Evolutionary conservation across 768 basidiomycete genomes (phyloP).

Genomic region (Rhodotorula diobovata): DNA sequence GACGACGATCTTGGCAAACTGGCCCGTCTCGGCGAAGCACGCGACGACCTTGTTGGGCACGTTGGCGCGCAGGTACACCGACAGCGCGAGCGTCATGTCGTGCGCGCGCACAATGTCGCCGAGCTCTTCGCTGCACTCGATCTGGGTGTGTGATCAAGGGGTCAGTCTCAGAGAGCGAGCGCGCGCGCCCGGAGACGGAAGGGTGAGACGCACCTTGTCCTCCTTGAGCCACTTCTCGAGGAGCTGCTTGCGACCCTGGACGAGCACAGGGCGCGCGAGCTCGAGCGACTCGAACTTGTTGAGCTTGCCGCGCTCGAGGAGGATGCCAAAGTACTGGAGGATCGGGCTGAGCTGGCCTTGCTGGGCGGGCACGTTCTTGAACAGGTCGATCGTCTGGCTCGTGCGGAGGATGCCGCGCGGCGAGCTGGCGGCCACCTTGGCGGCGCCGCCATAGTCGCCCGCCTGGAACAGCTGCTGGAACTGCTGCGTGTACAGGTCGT

Average conservation of each 20-base stretch:
- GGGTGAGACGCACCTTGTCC: conserved; percentile 67
- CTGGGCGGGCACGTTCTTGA: conserved; percentile 89
- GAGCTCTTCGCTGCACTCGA: conserved; percentile 96
- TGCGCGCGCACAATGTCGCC: conserved; percentile 91
- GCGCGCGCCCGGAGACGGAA: background rate
- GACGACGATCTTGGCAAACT: conserved; percentile 94
- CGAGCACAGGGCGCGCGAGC: conserved; percentile 88
- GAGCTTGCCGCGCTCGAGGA: conserved; percentile 96
- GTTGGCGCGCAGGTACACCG: conserved; percentile 94
- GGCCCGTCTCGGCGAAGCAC: conserved; percentile 97
- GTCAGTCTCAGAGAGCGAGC: background rate
- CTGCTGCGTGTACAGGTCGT: conserved; percentile 90
- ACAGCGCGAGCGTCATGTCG: conserved; percentile 95
- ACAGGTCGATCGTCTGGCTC: conserved; percentile 88
- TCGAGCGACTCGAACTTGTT: conserved; percentile 95
- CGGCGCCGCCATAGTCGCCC: conserved; percentile 87
- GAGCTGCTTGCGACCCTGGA: conserved; percentile 92
- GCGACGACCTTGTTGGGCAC: conserved; percentile 93
- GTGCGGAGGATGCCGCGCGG: conserved; percentile 95
- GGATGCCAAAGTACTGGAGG: conserved; percentile 94
- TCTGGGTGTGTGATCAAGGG: conserved; percentile 52
- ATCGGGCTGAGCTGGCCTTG: conserved; percentile 90
- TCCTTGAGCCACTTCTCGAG: conserved; percentile 99
- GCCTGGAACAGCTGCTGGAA: conserved; percentile 84
- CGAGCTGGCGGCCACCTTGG: conserved; percentile 96